Percentiles rank a stretch among this genome's conserved stretches.
Evolutionary conservation across 345 rosid species (phyloP).

Genomic region (Carallia brachiata): DNA sequence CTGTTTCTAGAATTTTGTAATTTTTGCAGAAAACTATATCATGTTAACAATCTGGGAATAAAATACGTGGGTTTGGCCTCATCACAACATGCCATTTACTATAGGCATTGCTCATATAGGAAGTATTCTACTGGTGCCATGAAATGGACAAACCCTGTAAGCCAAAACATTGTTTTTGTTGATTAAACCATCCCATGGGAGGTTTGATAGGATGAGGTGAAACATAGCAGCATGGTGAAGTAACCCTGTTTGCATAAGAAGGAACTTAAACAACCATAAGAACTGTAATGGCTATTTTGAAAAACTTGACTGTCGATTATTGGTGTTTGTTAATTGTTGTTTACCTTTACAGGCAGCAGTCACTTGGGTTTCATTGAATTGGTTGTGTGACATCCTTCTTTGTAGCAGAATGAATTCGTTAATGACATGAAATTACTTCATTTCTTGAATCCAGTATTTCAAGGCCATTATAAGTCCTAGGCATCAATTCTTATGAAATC

Average conservation of each 20-base stretch:
- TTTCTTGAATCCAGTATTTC: no score
- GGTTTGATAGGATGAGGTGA: no score
- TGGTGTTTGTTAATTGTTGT: not conserved
- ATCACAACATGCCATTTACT: no score
- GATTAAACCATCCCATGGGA: no score
- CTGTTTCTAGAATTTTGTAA: not conserved
- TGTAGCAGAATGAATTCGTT: slow-evolving; percentile 64
- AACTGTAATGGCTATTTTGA: not conserved
- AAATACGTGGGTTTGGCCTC: no score
- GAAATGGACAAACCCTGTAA: no score
- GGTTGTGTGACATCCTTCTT: not conserved
- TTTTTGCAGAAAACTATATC: not conserved
- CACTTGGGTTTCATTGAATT: no score
- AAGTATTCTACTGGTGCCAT: no score
- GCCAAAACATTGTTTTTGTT: no score
- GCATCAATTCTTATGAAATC: slow-evolving; percentile 74
- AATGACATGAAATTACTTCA: no score
- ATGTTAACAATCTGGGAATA: not conserved
- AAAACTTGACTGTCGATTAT: not conserved
- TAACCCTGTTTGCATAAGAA: not conserved
- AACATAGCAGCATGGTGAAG: no score
- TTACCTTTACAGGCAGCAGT: not conserved
- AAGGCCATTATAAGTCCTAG: slow-evolving; percentile 76
- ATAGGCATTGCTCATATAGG: no score
- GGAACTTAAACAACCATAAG: not conserved